These are phyloP conservation scores for Blastomyces silverae DNA, from an alignment of 2,329 filamentous ascomycete genomes.

Conservation along the genomic window DNA sequence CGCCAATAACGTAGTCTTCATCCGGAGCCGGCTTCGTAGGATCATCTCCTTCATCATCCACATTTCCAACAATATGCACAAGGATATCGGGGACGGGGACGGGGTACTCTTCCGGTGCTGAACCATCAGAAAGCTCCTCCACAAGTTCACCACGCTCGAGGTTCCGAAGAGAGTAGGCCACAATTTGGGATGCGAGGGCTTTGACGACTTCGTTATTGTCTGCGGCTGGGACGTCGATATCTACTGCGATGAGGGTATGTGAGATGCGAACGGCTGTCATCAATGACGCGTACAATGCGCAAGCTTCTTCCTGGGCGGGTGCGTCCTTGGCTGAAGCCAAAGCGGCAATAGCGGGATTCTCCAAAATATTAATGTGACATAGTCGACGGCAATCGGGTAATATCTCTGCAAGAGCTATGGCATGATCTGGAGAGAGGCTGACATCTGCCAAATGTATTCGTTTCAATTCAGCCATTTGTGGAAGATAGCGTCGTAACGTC, in stretches of 20 bases:
- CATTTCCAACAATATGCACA: constrained; percentile 75
- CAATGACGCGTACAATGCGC: constrained; percentile 83
- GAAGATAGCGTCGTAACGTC: constrained; percentile 73
- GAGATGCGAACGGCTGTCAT: constrained; percentile 83
- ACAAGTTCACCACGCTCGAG: constrained; percentile 71
- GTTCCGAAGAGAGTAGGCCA: constrained; percentile 88
- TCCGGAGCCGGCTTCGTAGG: constrained; percentile 67
- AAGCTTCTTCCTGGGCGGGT: constrained; percentile 81
- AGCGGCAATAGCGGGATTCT: constrained; percentile 59
- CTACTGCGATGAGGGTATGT: constrained; percentile 74
- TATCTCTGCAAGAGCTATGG: constrained; percentile 83
- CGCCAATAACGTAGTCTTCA: constrained; percentile 92
- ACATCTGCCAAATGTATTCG: constrained; percentile 83
- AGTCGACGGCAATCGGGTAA: constrained; percentile 74
- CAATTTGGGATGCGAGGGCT: constrained; percentile 86
- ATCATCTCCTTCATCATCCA: constrained; percentile 45
- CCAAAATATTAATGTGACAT: constrained; percentile 78
- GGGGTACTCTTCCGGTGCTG: constrained; percentile 42
- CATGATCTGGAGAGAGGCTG: constrained; percentile 75
- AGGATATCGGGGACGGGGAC: constrained; percentile 74
- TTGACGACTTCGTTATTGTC: constrained; percentile 87
- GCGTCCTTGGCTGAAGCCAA: constrained; percentile 74
- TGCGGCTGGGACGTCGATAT: constrained; percentile 77
- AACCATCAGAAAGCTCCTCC: constrained; percentile 45
- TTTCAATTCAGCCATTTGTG: constrained; percentile 68